Evolutionary conservation across 2,329 filamentous ascomycete species (phyloP).

Genomic region (Colletotrichum eleusines): DNA sequence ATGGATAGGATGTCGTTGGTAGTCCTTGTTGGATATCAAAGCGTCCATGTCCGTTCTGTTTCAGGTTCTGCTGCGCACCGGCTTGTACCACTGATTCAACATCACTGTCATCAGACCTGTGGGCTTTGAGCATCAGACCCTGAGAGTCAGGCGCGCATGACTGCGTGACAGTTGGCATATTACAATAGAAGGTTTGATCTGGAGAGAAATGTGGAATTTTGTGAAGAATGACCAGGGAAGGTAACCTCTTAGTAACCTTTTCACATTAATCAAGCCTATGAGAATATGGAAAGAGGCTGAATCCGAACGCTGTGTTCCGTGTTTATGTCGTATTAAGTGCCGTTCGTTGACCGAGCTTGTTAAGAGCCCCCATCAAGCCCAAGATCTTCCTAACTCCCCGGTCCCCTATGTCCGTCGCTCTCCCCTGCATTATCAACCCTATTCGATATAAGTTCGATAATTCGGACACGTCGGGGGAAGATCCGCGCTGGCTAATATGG

Average conservation of each 20-base stretch:
- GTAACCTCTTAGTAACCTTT: not conserved
- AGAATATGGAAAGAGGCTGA: not conserved
- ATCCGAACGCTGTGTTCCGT: not conserved
- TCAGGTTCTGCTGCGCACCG: not conserved
- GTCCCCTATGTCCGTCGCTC: not conserved
- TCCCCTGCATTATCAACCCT: not conserved
- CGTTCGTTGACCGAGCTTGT: not conserved
- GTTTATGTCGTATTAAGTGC: not conserved
- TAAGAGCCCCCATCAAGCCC: not conserved
- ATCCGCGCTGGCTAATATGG: not conserved
- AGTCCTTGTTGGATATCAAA: not conserved
- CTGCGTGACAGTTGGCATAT: not conserved
- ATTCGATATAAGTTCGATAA: not conserved
- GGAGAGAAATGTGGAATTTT: not conserved
- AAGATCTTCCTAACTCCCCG: constrained; percentile 11
- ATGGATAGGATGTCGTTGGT: constrained; percentile 27
- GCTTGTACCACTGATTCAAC: not conserved
- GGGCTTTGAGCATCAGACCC: not conserved
- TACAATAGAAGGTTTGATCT: not conserved
- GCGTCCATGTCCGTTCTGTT: constrained; percentile 2
- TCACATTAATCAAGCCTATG: not conserved
- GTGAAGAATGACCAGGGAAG: too few relatives aligned
- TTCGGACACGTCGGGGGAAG: not conserved
- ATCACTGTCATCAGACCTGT: not conserved
- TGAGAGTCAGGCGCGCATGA: not conserved